Evolutionary conservation across 140 eudicot species (phyloP).

Genomic region (Cichorium intybus): DNA sequence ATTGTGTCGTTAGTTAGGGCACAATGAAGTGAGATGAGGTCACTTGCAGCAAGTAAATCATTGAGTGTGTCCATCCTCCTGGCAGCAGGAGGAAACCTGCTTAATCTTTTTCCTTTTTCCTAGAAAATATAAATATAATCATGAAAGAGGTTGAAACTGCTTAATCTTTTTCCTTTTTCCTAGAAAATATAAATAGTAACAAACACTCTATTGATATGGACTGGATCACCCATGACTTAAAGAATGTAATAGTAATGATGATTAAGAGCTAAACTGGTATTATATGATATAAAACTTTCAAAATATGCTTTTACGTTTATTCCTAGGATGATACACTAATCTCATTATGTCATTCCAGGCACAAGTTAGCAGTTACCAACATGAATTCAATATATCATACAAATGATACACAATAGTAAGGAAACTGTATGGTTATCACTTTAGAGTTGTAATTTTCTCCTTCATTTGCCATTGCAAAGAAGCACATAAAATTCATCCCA

Average conservation of each 20-base stretch:
- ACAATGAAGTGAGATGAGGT: slow-evolving; percentile 94
- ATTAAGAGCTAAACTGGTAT: neutral
- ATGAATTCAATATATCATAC: neutral
- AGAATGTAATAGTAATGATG: neutral
- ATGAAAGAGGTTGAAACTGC: neutral
- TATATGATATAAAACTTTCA: neutral
- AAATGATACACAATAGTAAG: no score
- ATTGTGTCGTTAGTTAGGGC: slow-evolving; percentile 86
- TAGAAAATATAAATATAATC: slow-evolving; percentile 20
- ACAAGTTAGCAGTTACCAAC: neutral
- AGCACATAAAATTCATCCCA: no score
- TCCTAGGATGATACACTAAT: no score
- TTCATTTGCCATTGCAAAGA: no score
- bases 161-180: slow-evolving; percentile 62
- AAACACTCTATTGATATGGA: neutral
- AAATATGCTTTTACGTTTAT: neutral
- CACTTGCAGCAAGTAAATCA: slow-evolving; percentile 98
- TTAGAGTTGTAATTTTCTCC: no score
- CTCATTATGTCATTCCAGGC: neutral
- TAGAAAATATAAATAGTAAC: slow-evolving; percentile 12
- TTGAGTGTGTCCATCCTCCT: slow-evolving; percentile 98
- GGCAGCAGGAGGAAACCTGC: slow-evolving; percentile 91
- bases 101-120: slow-evolving; percentile 62
- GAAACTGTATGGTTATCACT: no score
- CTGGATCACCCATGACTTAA: neutral